phyloP scores from a whole-genome alignment of 1,139 yeast species.

The Pichia sp. region DNA sequence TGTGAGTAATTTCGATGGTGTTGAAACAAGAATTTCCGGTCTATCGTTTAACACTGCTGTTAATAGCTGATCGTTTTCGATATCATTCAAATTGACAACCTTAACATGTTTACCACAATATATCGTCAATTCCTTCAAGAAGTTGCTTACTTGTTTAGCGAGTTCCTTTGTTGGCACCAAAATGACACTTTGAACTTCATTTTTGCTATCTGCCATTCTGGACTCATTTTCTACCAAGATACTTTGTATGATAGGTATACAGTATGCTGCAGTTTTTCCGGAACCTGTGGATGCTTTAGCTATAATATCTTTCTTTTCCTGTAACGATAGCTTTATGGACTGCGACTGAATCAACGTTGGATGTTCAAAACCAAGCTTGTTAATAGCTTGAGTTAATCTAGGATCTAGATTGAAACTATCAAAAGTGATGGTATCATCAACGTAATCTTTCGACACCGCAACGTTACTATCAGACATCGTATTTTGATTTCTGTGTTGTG shows the following conservation, averaged over 20 bases:
- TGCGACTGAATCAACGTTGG: constrained; percentile 89
- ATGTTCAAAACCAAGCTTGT: constrained; percentile 70
- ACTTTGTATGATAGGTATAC: constrained; percentile 84
- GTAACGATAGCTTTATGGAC: constrained; percentile 87
- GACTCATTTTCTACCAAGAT: constrained; percentile 46
- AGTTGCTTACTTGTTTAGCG: constrained; percentile 79
- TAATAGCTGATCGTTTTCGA: constrained; percentile 65
- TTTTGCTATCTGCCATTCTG: neutral
- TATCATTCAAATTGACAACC: constrained; percentile 67
- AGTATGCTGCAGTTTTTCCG: constrained; percentile 83
- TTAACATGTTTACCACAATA: constrained; percentile 68
- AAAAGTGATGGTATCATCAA: constrained; percentile 70
- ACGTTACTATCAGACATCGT: constrained; percentile 15
- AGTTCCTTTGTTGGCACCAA: constrained; percentile 95
- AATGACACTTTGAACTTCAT: constrained; percentile 80
- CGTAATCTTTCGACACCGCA: constrained; percentile 59
- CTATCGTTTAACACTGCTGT: constrained; percentile 62
- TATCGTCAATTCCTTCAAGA: constrained; percentile 60
- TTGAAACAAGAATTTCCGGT: constrained; percentile 81
- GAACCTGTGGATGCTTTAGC: constrained; percentile 83
- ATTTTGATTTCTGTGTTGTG: neutral
- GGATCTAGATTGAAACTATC: constrained; percentile 72
- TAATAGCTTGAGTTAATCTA: constrained; percentile 77
- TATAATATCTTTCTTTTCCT: constrained; percentile 79
- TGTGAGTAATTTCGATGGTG: constrained; percentile 75